Evolutionary conservation across 1,284 basidiomycete genomes (phyloP), one percentile per base, ranked within the genome.

Genomic region (Leccinum cinnamomeum): DNA sequence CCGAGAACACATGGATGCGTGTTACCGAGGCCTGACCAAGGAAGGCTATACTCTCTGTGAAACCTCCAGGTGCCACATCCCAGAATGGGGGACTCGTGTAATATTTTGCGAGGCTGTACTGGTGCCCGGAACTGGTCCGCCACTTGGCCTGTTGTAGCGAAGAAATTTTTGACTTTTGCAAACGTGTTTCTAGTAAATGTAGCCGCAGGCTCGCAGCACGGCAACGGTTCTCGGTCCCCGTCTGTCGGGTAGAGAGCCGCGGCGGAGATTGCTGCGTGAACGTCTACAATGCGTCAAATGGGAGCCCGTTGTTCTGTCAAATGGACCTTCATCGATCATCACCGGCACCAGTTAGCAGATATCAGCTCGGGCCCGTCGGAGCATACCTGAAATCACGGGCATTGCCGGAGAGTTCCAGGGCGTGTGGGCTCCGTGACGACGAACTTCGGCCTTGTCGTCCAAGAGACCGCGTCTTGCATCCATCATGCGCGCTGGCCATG

Each of bases 191-290:
- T 56, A 62, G 62, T 56, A 57, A 54, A 57, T 58, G 60, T 55
- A 62, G 65, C 60, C 55, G 65, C 61, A 37, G 35, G 35, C 14
- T 37, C 57, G 55, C 60, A 59, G 51, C 20, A 59, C 64, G 59
- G 62, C 58, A 53, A 46, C 56, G 55, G 50, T 59, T 62, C 23
- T 61, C 57, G 60, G 54, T 62, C 65, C 61, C 58, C 60, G 59
- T 64, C 58, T 61, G 56, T 64, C 64, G 64, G 58, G 58, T 64
- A 63, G 33, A 33, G 50, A 56, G 41, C 60, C 59, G 60, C 56
- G 67, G 72, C 70, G 74, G 74, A 77, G 70, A 77, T 77, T 67
- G 72, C 33, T 70, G 68, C 58, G 60, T 71, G 71, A 65, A 57
- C 39, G 25, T 44, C 39, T 44, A n/a, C 25, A 53, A 14, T 59